phyloP scores from a whole-genome alignment of 495 filamentous ascomycete species.

The Lindgomyces ingoldianus region DNA sequence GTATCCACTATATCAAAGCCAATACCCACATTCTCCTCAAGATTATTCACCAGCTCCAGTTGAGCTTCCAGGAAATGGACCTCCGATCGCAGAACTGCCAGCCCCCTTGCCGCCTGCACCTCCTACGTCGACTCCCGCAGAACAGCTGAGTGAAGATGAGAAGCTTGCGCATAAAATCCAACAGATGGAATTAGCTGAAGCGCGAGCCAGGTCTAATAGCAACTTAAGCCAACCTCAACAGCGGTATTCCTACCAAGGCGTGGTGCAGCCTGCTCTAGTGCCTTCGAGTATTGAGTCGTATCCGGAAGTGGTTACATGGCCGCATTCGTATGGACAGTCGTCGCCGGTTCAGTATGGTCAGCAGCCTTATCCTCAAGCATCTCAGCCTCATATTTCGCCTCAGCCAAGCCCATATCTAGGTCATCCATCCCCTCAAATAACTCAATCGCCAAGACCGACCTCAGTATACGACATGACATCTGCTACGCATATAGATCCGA shows the following conservation, averaged over 20 bases:
- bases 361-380: not conserved
- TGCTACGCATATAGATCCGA: conserved; percentile 1
- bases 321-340: not conserved
- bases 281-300: not conserved
- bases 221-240: conserved; percentile 6
- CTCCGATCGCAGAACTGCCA: conserved; percentile 15
- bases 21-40: not conserved
- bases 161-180: conserved; percentile 18
- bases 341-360: not conserved
- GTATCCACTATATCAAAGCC: not conserved
- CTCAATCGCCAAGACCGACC: not conserved
- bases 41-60: not conserved
- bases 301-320: not conserved
- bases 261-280: not conserved
- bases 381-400: not conserved
- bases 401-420: not conserved
- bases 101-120: conserved; percentile 6
- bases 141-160: conserved; percentile 26
- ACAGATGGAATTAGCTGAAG: conserved; percentile 20
- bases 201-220: conserved; percentile 9
- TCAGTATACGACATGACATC: not conserved
- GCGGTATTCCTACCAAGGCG: not conserved
- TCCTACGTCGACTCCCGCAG: conserved; percentile 6
- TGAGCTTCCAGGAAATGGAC: not conserved
- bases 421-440: not conserved